A percentile compares a stretch with the other conserved stretches of the same genome.
Evolutionary conservation across 1,284 basidiomycete species (phyloP).

Genomic region (Ceratobasidium papillatum): DNA sequence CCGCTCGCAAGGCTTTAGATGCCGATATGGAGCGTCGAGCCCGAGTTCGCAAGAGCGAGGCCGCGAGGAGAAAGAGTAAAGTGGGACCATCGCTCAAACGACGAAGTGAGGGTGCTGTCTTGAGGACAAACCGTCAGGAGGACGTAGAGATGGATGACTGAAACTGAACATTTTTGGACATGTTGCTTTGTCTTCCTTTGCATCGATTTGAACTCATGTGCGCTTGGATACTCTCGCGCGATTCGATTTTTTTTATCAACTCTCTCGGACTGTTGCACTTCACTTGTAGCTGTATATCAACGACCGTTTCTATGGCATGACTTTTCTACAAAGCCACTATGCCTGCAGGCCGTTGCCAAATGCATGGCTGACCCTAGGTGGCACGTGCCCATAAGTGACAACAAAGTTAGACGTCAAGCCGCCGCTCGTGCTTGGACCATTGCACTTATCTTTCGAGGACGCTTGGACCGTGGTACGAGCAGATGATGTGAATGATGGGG

Average conservation of each 20-base stretch:
- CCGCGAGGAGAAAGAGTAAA: constrained; percentile 27
- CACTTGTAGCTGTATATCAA: constrained; percentile 28
- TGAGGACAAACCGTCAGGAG: neutral
- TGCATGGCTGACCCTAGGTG: neutral
- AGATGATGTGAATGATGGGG: neutral
- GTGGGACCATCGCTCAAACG: neutral
- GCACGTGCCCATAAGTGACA: neutral
- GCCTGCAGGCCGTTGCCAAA: neutral
- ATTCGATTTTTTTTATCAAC: neutral
- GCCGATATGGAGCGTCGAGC: constrained; percentile 31
- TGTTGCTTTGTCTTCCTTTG: constrained; percentile 3
- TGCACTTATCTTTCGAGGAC: neutral
- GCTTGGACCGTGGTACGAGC: neutral
- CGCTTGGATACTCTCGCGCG: constrained; percentile 6
- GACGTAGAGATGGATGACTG: constrained; percentile 21
- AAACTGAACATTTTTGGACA: constrained; percentile 1
- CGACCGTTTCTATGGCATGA: constrained; percentile 13
- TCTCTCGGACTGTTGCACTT: constrained; percentile 7
- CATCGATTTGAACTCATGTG: constrained; percentile 15
- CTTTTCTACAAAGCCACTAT: constrained; percentile 11
- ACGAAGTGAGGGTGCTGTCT: constrained; percentile 34
- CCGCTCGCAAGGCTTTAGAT: constrained; percentile 21
- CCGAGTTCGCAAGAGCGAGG: constrained; percentile 36
- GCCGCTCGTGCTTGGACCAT: constrained; percentile 18
- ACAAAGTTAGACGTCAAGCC: constrained; percentile 13